Conservation (phyloP, 2,329 filamentous ascomycete species). For the Xylariomycetidae sp. region DNA sequence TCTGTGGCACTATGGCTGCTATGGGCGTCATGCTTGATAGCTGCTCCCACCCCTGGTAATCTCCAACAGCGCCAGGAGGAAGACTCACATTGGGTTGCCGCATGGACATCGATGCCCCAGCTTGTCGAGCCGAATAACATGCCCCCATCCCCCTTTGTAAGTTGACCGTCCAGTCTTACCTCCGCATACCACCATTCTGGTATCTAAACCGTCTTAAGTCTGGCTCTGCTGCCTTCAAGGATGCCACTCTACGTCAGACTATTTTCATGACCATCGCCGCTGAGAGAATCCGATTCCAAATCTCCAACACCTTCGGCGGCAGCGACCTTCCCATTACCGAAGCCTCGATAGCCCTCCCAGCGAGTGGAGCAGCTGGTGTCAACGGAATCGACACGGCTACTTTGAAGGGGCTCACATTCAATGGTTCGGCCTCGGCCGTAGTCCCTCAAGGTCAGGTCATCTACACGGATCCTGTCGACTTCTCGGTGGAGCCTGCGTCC, state of each 20-base stretch:
- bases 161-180: too few relatives aligned
- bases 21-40: slow-evolving; percentile 10
- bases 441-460: slow-evolving; percentile 52
- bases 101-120: slow-evolving; percentile 64
- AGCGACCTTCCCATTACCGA: slow-evolving; percentile 56
- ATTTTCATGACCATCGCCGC: slow-evolving; percentile 54
- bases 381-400: slow-evolving; percentile 48
- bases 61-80: slow-evolving; percentile 21
- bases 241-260: slow-evolving; percentile 64
- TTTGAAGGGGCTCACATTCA: slow-evolving; percentile 53
- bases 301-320: slow-evolving; percentile 62
- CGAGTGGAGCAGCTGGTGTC: slow-evolving; percentile 48
- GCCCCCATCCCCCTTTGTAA: slow-evolving; percentile 55
- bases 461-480: slow-evolving; percentile 58
- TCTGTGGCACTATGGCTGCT: slow-evolving; percentile 15
- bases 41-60: slow-evolving; percentile 9
- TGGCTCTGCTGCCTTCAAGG: slow-evolving; percentile 46
- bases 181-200: too few relatives aligned
- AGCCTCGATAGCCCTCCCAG: slow-evolving; percentile 52
- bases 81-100: slow-evolving; percentile 54
- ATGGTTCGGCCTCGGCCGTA: slow-evolving; percentile 44
- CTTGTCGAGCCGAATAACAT: slow-evolving; percentile 58
- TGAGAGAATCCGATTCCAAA: slow-evolving; percentile 53
- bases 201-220: too few relatives aligned
- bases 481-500: slow-evolving; percentile 43